A percentile compares a stretch with the other conserved stretches of the same genome.
These are phyloP conservation scores for Serendipita vermifera DNA, from an alignment of 768 basidiomycete genomes.

Conservation along the genomic window DNA sequence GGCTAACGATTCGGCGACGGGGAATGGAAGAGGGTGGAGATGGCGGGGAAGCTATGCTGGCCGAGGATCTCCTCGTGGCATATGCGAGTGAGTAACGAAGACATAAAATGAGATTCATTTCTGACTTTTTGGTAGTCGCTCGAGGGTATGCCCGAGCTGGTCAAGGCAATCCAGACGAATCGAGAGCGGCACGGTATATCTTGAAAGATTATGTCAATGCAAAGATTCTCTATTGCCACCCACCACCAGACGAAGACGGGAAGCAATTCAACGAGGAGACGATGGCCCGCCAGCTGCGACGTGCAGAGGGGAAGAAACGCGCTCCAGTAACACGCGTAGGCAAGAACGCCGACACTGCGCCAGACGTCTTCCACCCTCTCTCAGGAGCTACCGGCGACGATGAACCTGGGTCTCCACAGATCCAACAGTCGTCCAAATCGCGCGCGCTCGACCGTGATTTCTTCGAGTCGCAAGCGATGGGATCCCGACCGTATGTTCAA, in stretches of 20 bases:
- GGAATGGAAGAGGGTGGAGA: slow-evolving; percentile 74
- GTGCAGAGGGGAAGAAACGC: slow-evolving; percentile 65
- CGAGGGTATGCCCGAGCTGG: slow-evolving; percentile 87
- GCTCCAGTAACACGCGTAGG: slow-evolving; percentile 79
- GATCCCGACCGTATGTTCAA: slow-evolving; percentile 51
- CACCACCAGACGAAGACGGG: slow-evolving; percentile 59
- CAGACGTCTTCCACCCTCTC: slow-evolving; percentile 10
- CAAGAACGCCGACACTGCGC: slow-evolving; percentile 64
- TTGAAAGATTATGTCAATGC: slow-evolving; percentile 97
- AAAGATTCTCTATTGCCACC: slow-evolving; percentile 79
- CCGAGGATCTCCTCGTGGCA: slow-evolving; percentile 70
- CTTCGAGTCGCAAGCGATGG: slow-evolving; percentile 46
- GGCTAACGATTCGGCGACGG: slow-evolving; percentile 54
- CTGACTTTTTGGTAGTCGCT: slow-evolving; percentile 46
- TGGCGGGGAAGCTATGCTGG: slow-evolving; percentile 41
- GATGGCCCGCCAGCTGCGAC: slow-evolving; percentile 44
- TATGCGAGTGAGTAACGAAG: slow-evolving; percentile 69
- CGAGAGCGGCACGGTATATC: slow-evolving; percentile 79
- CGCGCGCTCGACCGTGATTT: slow-evolving; percentile 68
- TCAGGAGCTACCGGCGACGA: slow-evolving; percentile 21
- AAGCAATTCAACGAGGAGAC: slow-evolving; percentile 64
- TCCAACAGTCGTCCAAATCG: slow-evolving; percentile 37
- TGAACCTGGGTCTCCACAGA: slow-evolving; percentile 12
- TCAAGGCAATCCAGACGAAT: slow-evolving; percentile 95
- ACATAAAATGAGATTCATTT: not conserved